Conservation (phyloP, 768 basidiomycete species). For the Dendrothele bispora region DNA sequence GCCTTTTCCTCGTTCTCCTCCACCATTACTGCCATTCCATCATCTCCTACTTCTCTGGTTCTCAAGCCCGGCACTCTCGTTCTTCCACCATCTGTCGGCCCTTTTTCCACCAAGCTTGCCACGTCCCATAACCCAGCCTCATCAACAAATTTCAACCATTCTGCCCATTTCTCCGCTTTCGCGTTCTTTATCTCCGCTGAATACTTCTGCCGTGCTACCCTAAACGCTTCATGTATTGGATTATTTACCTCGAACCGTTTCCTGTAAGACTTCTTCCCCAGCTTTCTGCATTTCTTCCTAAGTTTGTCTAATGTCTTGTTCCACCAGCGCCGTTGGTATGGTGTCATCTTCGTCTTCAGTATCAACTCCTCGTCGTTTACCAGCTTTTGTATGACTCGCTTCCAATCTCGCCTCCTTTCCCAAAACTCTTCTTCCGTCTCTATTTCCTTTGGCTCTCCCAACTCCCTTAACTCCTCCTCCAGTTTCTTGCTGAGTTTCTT, state of each 20-base stretch:
- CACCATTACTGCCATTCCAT: no score
- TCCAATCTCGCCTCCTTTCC: neutral
- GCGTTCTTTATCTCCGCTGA: neutral
- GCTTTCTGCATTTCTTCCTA: neutral
- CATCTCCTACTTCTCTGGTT: no score
- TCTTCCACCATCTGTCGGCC: neutral
- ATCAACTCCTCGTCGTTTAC: no score
- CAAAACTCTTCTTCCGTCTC: no score
- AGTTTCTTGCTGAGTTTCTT: no score
- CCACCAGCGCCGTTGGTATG: constrained; percentile 13
- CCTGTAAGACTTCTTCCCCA: neutral
- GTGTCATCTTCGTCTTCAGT: no score
- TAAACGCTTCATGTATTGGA: neutral
- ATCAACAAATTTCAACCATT: constrained; percentile 17
- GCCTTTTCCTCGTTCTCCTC: no score
- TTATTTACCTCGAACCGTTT: neutral
- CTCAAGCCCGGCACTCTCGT: neutral
- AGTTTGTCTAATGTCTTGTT: constrained; percentile 6
- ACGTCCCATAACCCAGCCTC: constrained; percentile 2
- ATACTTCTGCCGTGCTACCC: neutral
- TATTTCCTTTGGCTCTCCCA: no score
- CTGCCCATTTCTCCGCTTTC: neutral
- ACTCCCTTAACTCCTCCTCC: no score
- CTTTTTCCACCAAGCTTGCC: neutral
- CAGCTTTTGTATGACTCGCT: neutral